Base-by-base conservation (phyloP, 192 early-diverging fungal genomes). In the Entrophospora sp. region DNA sequence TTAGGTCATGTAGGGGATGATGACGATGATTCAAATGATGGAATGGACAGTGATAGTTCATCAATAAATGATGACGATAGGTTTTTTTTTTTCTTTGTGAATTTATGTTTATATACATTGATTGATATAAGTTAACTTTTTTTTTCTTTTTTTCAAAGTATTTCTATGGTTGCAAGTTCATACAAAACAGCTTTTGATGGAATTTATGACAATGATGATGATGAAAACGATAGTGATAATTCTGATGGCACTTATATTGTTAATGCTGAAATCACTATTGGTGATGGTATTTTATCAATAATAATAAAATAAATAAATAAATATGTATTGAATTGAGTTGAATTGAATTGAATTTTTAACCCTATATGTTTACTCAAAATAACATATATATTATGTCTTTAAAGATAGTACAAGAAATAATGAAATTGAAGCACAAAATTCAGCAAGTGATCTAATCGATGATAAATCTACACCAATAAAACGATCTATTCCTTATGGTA, bases 401-500 rank as follows among this genome's bases (percentile, higher is more conserved):
- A n/a, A n/a, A n/a, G n/a, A n/a, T n/a, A n/a, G n/a, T n/a, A n/a
- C n/a, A n/a, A n/a, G n/a, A n/a, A n/a, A n/a, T n/a, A n/a, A n/a
- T 27, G 36, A 20, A 51, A 8, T 2, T 36, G 64, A 42, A 56
- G 5, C 18, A 6, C 35, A 42, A 10, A 27, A 55, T 30, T 45
- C 31, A 28, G 60, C 38, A 40, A 40, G 13, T 43, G 28, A 18
- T 37, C 7, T 20, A n/a, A 12, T 14, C 30, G 5, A 42, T 0
- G 36, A 16, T 25, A 34, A 25, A n/a, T 60, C 56, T 27, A 38
- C 65, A 10, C 59, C 73, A 13, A 49, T 65, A 20, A 68, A 75
- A 35, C 67, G 72, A 55, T 82, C 83, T 18, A 85, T 85, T 61
- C 81, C 83, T 4, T 85, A 85, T 57, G 77, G 81, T 25, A 73